phyloP scores from a whole-genome alignment of 148 eudicot species.

The Rhododendron kiyosumense region DNA sequence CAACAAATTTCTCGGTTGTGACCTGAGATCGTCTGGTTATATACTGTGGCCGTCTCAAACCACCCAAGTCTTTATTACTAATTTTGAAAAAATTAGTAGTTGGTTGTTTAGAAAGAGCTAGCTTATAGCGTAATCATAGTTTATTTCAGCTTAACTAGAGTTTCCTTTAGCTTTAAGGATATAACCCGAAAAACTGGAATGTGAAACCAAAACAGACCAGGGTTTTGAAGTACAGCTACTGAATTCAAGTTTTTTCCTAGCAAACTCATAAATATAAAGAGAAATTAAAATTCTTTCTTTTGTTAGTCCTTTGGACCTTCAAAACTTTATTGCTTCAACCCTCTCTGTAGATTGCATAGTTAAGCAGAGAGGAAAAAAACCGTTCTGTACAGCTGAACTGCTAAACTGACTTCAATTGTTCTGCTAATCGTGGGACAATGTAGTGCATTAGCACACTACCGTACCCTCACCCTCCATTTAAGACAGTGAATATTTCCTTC shows the following conservation, averaged over 20 bases:
- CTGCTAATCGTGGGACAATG: too few relatives aligned
- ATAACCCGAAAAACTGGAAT: background rate
- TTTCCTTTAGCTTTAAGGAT: background rate
- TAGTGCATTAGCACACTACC: too few relatives aligned
- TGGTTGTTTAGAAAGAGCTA: too few relatives aligned
- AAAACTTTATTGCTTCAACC: background rate
- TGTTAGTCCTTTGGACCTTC: background rate
- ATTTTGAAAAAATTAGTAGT: too few relatives aligned
- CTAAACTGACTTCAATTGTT: too few relatives aligned
- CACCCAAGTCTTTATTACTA: too few relatives aligned
- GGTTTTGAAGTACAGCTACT: background rate
- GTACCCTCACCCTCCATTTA: too few relatives aligned
- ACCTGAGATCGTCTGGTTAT: too few relatives aligned
- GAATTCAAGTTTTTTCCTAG: background rate
- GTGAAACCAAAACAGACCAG: background rate
- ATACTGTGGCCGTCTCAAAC: too few relatives aligned
- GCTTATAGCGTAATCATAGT: too few relatives aligned
- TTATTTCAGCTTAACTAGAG: too few relatives aligned
- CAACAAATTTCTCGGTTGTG: too few relatives aligned
- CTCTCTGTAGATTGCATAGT: background rate
- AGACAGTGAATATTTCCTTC: fast-evolving
- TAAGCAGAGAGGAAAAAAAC: background rate
- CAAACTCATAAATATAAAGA: background rate
- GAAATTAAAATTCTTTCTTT: background rate
- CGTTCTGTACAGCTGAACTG: background rate